Evolutionary conservation across 78 protist species (phyloP).

Genomic region (Creolimax fragrantissima): DNA sequence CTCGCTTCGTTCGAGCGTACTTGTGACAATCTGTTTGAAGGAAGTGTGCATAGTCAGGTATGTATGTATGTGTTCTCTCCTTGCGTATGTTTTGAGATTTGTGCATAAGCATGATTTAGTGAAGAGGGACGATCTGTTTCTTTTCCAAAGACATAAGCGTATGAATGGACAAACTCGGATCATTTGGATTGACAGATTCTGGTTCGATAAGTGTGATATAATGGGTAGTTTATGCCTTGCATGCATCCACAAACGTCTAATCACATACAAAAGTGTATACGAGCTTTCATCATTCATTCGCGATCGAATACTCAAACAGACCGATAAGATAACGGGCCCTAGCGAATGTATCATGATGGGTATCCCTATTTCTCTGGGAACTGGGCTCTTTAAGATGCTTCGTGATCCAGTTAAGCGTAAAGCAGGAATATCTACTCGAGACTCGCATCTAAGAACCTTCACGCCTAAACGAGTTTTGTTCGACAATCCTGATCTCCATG

Average conservation of each 20-base stretch:
- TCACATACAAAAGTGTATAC: too few relatives aligned
- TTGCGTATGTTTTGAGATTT: background rate
- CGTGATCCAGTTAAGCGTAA: background rate
- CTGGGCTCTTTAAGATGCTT: constrained; percentile 83
- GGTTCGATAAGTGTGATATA: too few relatives aligned
- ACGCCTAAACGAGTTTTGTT: background rate
- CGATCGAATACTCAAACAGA: too few relatives aligned
- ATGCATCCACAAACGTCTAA: too few relatives aligned
- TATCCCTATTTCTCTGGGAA: constrained; percentile 84
- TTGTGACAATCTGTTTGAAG: constrained; percentile 94
- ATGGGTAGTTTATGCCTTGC: too few relatives aligned
- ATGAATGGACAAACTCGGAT: too few relatives aligned
- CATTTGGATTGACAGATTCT: too few relatives aligned
- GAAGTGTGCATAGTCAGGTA: constrained; percentile 45
- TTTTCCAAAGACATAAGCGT: too few relatives aligned
- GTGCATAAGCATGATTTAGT: too few relatives aligned
- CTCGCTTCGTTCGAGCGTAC: constrained; percentile 95
- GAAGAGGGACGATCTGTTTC: too few relatives aligned
- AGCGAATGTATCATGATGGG: constrained; percentile 97
- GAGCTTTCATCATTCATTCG: too few relatives aligned
- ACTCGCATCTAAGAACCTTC: background rate
- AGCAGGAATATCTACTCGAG: background rate
- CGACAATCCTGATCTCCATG: background rate
- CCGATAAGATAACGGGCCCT: constrained; percentile 80
- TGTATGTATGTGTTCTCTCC: background rate